These are phyloP conservation scores for Scenedesmus sp. DNA, from an alignment of 163 green algal species.

Conservation along the genomic window DNA sequence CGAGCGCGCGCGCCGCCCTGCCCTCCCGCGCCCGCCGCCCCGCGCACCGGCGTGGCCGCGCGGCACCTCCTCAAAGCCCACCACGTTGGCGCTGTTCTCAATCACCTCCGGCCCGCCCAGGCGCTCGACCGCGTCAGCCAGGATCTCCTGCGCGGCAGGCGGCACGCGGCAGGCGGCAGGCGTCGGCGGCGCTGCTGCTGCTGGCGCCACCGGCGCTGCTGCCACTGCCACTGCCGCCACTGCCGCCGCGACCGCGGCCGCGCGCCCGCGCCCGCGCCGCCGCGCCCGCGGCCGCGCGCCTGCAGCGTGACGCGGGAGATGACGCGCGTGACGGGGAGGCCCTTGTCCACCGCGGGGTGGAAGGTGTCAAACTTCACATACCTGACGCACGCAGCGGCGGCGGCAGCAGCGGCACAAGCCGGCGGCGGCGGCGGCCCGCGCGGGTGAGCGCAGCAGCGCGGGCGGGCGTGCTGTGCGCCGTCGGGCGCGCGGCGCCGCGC, in stretches of 20 bases:
- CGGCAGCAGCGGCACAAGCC: conserved; percentile 1
- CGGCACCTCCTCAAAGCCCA: conserved; percentile 64
- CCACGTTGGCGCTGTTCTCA: conserved; percentile 67
- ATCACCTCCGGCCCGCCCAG: conserved; percentile 37
- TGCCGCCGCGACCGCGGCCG: too few relatives aligned
- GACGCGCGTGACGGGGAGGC: conserved; percentile 94
- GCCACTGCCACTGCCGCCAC: background rate
- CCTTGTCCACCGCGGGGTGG: conserved; percentile 87
- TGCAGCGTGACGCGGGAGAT: conserved; percentile 86
- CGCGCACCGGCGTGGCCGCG: conserved; percentile 39
- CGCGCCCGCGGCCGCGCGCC: too few relatives aligned
- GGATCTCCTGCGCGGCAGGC: conserved; percentile 51
- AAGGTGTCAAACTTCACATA: conserved; percentile 99
- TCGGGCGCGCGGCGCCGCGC: too few relatives aligned
- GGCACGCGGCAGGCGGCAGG: background rate
- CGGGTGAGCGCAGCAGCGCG: too few relatives aligned
- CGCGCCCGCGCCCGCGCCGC: too few relatives aligned
- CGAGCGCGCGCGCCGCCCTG: background rate
- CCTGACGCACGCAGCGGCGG: conserved; percentile 57
- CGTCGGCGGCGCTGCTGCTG: background rate
- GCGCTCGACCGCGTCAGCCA: conserved; percentile 57
- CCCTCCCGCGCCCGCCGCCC: too few relatives aligned
- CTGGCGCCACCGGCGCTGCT: background rate
- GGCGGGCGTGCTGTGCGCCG: too few relatives aligned
- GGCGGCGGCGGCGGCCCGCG: background rate